Evolutionary conservation across 2,329 filamentous ascomycete species (phyloP), one percentile per base, ranked within the genome.

Genomic region (Pseudopyrenochaeta lycopersici): DNA sequence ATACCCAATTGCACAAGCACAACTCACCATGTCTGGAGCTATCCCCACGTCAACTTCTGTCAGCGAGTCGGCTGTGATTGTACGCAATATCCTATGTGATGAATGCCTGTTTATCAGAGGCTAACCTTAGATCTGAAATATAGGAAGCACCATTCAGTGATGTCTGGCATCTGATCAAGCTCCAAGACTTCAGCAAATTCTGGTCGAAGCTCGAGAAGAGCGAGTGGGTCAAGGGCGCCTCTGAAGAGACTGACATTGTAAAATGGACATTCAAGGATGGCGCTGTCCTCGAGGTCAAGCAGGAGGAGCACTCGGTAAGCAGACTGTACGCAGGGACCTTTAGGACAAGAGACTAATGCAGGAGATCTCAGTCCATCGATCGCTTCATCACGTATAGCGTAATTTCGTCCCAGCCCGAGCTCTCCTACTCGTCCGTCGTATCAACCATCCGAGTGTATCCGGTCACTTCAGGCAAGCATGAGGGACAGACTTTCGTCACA

Each of bases 141-240:
- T 9, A 27, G 23, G 81, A 85, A 64, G 87, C 87, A 32, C 84
- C 85, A 30, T 83, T 90, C 72, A 82, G 82, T 67, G 76, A 84
- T 63, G 88, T 90, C 73, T 91, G 88, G 88, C 88, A 90, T 80
- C 81, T 86, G 68, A 88, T 90, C 84, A 90, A 90, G 82, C 85
- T 90, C 33, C 83, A 86, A 74, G 82, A 87, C 73, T 90, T 91
- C 76, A 75, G 77, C 78, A 82, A 84, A 68, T 91, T 89, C 80
- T 90, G 87, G 86, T 78, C 80, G 39, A 83, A 84, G 58, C 81
- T 91, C 39, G 78, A 82, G 60, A 82, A 82, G 70, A 85, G 82
- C 72, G 85, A 89, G 73, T 82, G 79, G 65, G 85, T 88, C 75
- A 88, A 88, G 79, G 86, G 85, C 45, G 75, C 81, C 12, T 84